Evolutionary conservation across 352 stramenopile genomes (phyloP).

Genomic region (Phytophthora sp.): DNA sequence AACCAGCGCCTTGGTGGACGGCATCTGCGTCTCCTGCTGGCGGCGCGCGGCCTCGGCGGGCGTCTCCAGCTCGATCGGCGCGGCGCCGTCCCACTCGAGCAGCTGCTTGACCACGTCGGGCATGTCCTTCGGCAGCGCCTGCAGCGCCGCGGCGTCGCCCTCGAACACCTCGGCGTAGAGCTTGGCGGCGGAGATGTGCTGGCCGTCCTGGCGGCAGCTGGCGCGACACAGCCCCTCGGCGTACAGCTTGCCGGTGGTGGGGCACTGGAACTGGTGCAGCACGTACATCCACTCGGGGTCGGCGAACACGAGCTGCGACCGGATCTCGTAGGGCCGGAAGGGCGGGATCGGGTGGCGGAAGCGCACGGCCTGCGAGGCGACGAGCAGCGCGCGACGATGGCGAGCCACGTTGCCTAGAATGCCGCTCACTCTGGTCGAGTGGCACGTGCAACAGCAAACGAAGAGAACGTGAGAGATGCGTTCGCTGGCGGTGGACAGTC

Average conservation of each 20-base stretch:
- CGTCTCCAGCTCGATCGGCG: slow-evolving; percentile 36
- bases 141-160: slow-evolving; percentile 11
- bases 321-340: slow-evolving; percentile 64
- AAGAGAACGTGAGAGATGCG: slow-evolving; percentile 8
- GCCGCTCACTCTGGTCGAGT: slow-evolving; percentile 48
- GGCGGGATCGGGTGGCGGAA: slow-evolving; percentile 65
- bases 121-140: slow-evolving; percentile 34
- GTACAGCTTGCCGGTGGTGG: slow-evolving; percentile 62
- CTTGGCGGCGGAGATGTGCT: slow-evolving; percentile 24
- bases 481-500: not conserved
- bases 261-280: slow-evolving; percentile 63
- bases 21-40: slow-evolving; percentile 19
- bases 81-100: slow-evolving; percentile 46
- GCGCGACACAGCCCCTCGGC: slow-evolving; percentile 56
- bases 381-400: slow-evolving; percentile 59
- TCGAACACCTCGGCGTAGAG: slow-evolving; percentile 40
- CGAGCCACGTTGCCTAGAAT: slow-evolving; percentile 59
- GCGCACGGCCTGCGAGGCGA: slow-evolving; percentile 63
- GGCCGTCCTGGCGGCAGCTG: slow-evolving; percentile 31
- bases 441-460: not conserved
- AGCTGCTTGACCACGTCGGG: slow-evolving; percentile 51
- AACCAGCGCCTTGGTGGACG: not conserved
- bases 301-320: slow-evolving; percentile 49
- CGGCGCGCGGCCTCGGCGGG: slow-evolving; percentile 11
- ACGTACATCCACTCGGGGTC: slow-evolving; percentile 69